Evolutionary conservation across 345 rosid species (phyloP).

Genomic region (Gynandropsis gynandra): DNA sequence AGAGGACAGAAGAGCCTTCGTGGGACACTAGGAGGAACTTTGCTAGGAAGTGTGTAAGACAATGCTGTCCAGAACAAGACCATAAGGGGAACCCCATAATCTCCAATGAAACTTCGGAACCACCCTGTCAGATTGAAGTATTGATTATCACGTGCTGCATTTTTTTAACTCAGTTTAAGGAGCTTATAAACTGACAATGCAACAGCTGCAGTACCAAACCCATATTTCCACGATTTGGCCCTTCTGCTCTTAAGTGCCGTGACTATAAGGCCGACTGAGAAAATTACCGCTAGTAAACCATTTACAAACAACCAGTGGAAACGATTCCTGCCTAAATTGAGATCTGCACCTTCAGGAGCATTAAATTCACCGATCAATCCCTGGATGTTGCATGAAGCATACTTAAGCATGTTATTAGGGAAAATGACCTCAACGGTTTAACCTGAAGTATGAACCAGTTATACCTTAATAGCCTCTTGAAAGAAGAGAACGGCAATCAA

Average conservation of each 20-base stretch:
- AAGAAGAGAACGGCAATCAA: conserved; percentile 67
- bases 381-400: conserved; percentile 27
- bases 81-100: conserved; percentile 78
- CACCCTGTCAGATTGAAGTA: conserved; percentile 33
- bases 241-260: conserved; percentile 55
- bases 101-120: conserved; percentile 64
- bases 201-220: conserved; percentile 32
- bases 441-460: conserved; percentile 1
- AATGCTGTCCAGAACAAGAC: conserved; percentile 57
- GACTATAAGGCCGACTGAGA: conserved; percentile 48
- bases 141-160: background rate
- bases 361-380: conserved; percentile 58
- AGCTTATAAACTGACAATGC: background rate
- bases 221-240: conserved; percentile 66
- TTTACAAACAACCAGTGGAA: conserved; percentile 55
- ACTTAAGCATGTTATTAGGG: conserved; percentile 2
- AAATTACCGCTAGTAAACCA: conserved; percentile 66
- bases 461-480: conserved; percentile 77
- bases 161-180: background rate
- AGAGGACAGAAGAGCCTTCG: conserved; percentile 66
- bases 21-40: conserved; percentile 52
- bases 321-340: conserved; percentile 37
- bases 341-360: conserved; percentile 34
- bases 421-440: background rate
- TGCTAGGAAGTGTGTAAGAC: conserved; percentile 43